Evolutionary conservation across 306 rosid genomes (phyloP).

Genomic region (Prunus padus): DNA sequence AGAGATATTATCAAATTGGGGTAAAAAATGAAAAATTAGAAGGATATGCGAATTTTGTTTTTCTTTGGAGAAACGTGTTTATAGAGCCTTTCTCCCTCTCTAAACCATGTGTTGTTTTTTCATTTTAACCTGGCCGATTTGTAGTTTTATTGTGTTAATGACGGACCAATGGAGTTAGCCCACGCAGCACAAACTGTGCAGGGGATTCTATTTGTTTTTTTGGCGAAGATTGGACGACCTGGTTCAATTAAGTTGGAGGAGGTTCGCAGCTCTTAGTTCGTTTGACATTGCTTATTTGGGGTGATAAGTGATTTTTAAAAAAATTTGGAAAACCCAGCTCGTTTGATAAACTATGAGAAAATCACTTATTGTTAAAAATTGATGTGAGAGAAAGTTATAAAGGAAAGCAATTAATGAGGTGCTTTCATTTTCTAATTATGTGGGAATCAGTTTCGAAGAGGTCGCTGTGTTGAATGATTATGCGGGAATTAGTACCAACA

Average conservation of each 20-base stretch:
- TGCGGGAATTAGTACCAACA: no score
- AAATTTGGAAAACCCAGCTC: no score
- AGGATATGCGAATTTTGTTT: constrained; percentile 20
- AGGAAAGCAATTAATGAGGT: no score
- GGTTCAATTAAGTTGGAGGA: neutral
- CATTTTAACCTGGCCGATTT: constrained; percentile 2
- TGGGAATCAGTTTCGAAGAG: no score
- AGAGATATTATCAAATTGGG: constrained; percentile 12
- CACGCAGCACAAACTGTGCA: neutral
- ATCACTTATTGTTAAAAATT: no score
- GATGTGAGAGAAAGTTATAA: no score
- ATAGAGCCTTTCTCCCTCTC: constrained; percentile 21
- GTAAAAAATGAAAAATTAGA: neutral
- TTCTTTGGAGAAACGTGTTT: constrained; percentile 43
- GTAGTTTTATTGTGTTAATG: neutral
- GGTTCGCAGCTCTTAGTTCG: neutral
- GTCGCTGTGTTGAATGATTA: no score
- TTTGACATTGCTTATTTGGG: no score
- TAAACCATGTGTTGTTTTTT: neutral
- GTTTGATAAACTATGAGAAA: no score
- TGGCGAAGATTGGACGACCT: neutral
- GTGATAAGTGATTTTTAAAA: no score
- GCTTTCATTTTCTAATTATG: no score
- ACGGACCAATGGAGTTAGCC: neutral
- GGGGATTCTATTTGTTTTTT: neutral